Conservation (phyloP, 495 filamentous ascomycete genomes). For the Daldinia grandis region DNA sequence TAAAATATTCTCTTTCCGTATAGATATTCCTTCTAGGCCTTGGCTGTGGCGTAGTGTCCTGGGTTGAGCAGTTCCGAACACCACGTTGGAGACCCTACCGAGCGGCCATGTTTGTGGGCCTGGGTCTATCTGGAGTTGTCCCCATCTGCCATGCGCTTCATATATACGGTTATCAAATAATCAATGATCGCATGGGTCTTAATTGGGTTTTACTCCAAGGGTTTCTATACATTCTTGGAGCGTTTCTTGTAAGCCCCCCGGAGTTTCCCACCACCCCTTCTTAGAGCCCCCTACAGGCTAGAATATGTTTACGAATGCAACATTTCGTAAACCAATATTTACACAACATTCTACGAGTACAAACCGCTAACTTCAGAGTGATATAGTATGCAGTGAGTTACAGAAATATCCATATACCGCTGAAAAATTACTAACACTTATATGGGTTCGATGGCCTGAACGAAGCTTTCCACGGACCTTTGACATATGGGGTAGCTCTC, state of each 20-base stretch:
- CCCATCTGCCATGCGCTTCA: conserved; percentile 75
- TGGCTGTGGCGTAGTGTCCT: conserved; percentile 76
- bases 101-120: conserved; percentile 87
- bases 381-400: conserved; percentile 38
- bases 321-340: background rate
- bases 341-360: background rate
- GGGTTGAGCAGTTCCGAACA: conserved; percentile 81
- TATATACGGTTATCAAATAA: conserved; percentile 58
- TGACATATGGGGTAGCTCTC: conserved; percentile 80
- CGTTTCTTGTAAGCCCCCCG: conserved; percentile 59
- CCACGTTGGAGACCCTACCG: conserved; percentile 85
- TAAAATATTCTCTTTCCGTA: background rate
- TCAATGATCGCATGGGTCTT: conserved; percentile 78
- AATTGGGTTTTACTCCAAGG: conserved; percentile 81
- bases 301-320: too few species aligned
- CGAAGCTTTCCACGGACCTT: conserved; percentile 68
- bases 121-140: conserved; percentile 85
- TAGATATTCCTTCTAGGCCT: conserved; percentile 80
- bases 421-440: conserved; percentile 25
- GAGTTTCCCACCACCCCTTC: background rate
- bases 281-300: too few species aligned
- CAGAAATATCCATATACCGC: conserved; percentile 4
- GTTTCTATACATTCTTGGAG: conserved; percentile 84
- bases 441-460: conserved; percentile 66
- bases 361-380: conserved; percentile 3